Base-by-base conservation (phyloP, 2,329 filamentous ascomycete genomes). In the Cordyceps pruinosa region DNA sequence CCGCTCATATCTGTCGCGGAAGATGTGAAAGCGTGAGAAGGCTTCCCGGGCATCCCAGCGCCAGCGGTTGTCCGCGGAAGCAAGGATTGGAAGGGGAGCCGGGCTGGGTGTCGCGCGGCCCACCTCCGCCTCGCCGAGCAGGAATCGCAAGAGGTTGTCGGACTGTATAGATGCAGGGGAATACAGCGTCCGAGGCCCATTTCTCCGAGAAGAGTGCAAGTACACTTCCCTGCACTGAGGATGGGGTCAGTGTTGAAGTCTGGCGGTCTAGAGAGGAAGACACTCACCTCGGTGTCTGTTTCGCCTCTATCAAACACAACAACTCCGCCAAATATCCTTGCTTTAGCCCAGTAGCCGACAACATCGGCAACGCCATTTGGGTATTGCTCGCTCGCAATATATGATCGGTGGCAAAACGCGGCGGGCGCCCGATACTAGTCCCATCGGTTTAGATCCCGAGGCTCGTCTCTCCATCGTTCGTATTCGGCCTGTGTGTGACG, bases 321-420 rank as follows among this genome's bases (percentile, higher is more conserved):
- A 3, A 70, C 68, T 7, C 67, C 68, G 12, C 66, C 67, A 32
- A 69, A 59, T 49, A 69, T 65, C 30, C 64, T 60, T 10, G 58
- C 58, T 55, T 69, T 66, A 9, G 65, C 66, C 68, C 64, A 69
- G 52, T 67, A 69, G 10, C 63, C 68, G 15, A 61, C 63, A 17
- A 63, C 41, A 56, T 65, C 62, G 17, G 62, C 60, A 32, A 61
- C 13, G 9, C 63, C 62, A 44, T 59, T 52, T 7, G 64, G 62
- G 45, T 70, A 72, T 28, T 68, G 66, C 8, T 68, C 61, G 32
- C 44, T 47, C 44, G 44, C 28, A 47, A 47, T 17, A 32, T 47
- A 47, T 32, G 44, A 47, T 32, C 44, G 44, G 44, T 47, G 28
- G 44, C 44, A 47, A 47, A 47, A 23, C 44, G 44, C 44, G 28